Base-by-base conservation (phyloP, 2,329 filamentous ascomycete genomes). In the Colletotrichum tropicicola region DNA sequence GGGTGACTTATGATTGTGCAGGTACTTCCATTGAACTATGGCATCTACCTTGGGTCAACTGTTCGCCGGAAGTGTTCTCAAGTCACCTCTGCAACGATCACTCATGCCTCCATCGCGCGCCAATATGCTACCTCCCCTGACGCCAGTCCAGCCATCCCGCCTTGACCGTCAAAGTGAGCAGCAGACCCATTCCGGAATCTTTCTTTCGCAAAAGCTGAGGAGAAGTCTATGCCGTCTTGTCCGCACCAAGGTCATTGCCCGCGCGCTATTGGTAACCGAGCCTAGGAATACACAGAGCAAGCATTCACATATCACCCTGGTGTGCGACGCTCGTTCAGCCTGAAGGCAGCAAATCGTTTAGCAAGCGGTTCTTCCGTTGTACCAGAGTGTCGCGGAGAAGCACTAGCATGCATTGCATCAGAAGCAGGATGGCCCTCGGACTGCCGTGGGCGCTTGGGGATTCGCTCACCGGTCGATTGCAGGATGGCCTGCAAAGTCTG, bases 401-500 rank as follows among this genome's bases (percentile, higher is more conserved):
- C 54, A 63, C 65, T 59, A 62, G 53, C 62, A 49, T 47, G 68
- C 64, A 69, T 19, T 41, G 65, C 49, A 59, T 67, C 71, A 71
- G 70, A 67, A 64, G 65, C 71, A 70, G 70, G 72, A 68, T 74
- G 72, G 70, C 71, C 79, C 75, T 75, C 76, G 73, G 75, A 73
- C 70, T 78, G 76, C 74, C 80, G 81, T 75, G 76, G 79, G 75
- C 88, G 92, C 86, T 96, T 97, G 80, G 90, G 90, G 88, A 91
- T 89, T 89, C 91, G 91, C 92, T 97, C 94, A 97, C 94, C 93
- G 87, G 93, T 94, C 89, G 94, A 92, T 89, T 96, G 89, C 82
- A 98, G 88, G 78, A 99, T 97, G 78, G 92, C 91, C 80, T 95
- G 87, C 75, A 99, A 86, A 65, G 93, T 98, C 79, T 94, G 92